Evolutionary conservation across 495 filamentous ascomycete species (phyloP).

Genomic region (Letharia lupina): DNA sequence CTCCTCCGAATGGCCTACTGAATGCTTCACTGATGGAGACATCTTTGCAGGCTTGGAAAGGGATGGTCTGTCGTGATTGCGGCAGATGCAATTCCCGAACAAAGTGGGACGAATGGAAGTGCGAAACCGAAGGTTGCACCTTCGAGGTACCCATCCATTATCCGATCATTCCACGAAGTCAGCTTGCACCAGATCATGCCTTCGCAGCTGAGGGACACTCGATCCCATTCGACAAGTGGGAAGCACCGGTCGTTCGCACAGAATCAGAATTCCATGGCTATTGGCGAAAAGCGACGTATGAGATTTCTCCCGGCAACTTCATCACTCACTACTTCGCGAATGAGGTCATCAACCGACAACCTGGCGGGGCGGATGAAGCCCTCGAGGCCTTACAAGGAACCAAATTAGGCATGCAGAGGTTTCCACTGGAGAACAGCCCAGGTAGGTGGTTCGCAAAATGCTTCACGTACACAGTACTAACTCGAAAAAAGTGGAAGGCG

Average conservation of each 20-base stretch:
- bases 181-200: background rate
- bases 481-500: background rate
- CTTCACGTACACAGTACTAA: background rate
- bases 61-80: background rate
- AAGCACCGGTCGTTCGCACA: background rate
- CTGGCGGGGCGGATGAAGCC: background rate
- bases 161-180: background rate
- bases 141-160: background rate
- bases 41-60: background rate
- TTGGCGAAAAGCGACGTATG: background rate
- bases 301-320: background rate
- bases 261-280: background rate
- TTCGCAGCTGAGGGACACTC: background rate
- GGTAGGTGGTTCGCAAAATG: background rate
- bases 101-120: constrained; percentile 1
- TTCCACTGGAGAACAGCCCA: background rate
- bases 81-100: background rate
- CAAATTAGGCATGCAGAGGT: background rate
- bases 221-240: background rate
- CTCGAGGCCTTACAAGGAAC: background rate
- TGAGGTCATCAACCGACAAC: background rate
- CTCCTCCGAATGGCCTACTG: background rate
- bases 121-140: background rate
- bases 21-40: background rate
- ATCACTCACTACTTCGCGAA: background rate